phyloP scores from a whole-genome alignment of 768 basidiomycete species.

The Macrolepiota fuliginosa region DNA sequence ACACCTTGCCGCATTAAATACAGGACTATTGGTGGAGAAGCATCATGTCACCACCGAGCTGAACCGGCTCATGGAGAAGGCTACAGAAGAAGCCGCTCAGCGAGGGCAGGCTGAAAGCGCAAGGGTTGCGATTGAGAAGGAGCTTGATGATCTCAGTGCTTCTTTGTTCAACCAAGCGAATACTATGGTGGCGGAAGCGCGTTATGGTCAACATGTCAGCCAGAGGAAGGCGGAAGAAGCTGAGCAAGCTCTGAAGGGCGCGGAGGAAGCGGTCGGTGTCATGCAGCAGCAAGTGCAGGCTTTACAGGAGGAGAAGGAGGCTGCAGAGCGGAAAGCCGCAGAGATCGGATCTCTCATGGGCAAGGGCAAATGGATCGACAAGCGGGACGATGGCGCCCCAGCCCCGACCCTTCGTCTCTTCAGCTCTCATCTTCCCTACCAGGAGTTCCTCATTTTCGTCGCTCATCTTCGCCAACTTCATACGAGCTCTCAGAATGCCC shows the following conservation, averaged over 20 bases:
- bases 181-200: conserved; percentile 95
- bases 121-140: conserved; percentile 81
- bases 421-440: conserved; percentile 71
- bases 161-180: conserved; percentile 91
- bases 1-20: conserved; percentile 88
- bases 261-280: conserved; percentile 79
- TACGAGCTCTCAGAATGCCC: conserved; percentile 54
- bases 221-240: conserved; percentile 75
- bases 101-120: conserved; percentile 90
- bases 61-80: conserved; percentile 88
- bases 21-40: conserved; percentile 89
- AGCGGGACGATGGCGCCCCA: conserved; percentile 23
- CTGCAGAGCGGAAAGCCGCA: conserved; percentile 48
- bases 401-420: conserved; percentile 41
- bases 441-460: conserved; percentile 78
- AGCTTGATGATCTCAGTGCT: conserved; percentile 92
- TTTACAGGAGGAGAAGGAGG: conserved; percentile 65
- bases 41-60: conserved; percentile 89
- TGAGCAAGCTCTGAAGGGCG: conserved; percentile 74
- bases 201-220: conserved; percentile 61
- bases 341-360: conserved; percentile 53
- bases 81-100: conserved; percentile 91
- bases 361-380: conserved; percentile 68
- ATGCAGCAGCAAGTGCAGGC: conserved; percentile 87
- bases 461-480: conserved; percentile 73